phyloP scores from a whole-genome alignment of 2,329 filamentous ascomycete species.

The Hypoxylon sp. region DNA sequence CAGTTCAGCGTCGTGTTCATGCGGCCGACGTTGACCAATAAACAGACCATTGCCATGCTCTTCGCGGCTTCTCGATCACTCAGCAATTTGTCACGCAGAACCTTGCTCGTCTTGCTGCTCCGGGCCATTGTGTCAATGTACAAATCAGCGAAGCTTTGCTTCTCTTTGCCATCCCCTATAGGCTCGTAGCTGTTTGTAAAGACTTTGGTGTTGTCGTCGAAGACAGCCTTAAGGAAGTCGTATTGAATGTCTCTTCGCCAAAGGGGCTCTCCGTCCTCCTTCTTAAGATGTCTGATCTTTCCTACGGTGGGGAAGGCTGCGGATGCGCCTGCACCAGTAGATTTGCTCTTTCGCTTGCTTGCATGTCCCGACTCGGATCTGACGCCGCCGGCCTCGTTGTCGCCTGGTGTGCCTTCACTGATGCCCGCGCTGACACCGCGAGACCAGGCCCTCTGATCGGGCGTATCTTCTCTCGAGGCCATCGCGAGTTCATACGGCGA shows the following conservation, averaged over 20 bases:
- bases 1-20: constrained; percentile 99
- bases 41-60: constrained; percentile 99
- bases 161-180: constrained; percentile 58
- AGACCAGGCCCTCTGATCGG: constrained; percentile 44
- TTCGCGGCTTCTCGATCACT: constrained; percentile 92
- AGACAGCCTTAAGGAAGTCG: constrained; percentile 84
- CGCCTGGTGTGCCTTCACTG: constrained; percentile 40
- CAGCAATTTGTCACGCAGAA: constrained; percentile 94
- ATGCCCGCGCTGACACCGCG: constrained; percentile 43
- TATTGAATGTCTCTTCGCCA: constrained; percentile 91
- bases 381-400: constrained; percentile 46
- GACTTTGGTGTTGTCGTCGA: constrained; percentile 77
- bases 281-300: constrained; percentile 88
- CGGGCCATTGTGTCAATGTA: constrained; percentile 99
- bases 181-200: constrained; percentile 91
- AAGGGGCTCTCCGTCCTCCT: constrained; percentile 86
- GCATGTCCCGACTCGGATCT: constrained; percentile 43
- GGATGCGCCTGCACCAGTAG: constrained; percentile 34
- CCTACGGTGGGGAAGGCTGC: constrained; percentile 54
- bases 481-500: constrained; percentile 30
- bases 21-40: constrained; percentile 94
- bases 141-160: constrained; percentile 89
- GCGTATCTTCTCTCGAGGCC: constrained; percentile 47
- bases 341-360: constrained; percentile 46
- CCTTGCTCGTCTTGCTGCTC: constrained; percentile 99